Base-by-base conservation (phyloP, 306 rosid species). In the Purshia tridentata region DNA sequence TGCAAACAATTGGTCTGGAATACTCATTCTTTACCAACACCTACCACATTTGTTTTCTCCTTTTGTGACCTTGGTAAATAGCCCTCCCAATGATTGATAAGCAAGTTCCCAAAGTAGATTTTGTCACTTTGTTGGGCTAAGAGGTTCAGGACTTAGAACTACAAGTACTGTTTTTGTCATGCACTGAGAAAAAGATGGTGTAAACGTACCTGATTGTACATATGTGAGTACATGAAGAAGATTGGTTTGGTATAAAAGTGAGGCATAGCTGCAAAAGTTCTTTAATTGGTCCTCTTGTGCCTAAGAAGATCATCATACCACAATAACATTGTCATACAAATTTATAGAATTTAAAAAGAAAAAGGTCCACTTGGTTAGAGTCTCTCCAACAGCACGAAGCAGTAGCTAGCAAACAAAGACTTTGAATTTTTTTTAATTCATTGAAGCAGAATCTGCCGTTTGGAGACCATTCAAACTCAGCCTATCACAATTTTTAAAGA, bases 381-480 rank as follows among this genome's bases (percentile, higher is more conserved):
- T 23, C 65, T 56, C 48, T 70, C 45, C 16, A 68, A 57, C 19
- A 49, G 41, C 72, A 42, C 16, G 52, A 78, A 54, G 56, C 79
- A 70, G 81, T 53, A 68, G 51, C 76, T 83, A 82, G 72, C 81
- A 54, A 77, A 58, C 64, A 13, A 64, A 77, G 77, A 66, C 73
- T 62, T 37, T 5, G 52, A 48, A 18, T 73, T 58, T 75, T 75
- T 49, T 69, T 71, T 72, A 57, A 68, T 64, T 61, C 46, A 52
- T 79, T 63, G 77, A 70, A 69, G 72, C 29, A 76, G 45, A 51
- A 75, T 62, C 58, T 81, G 96, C 95, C 91, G 96, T 90, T 84
- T 59, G 84, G 37, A 69, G 53, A 81, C 75, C 66, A 74, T 84
- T 81, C 66, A 58, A 75, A 72, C 37, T 70, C 50, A 76, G 61